Evolutionary conservation across 2,329 filamentous ascomycete species (phyloP).

Genomic region (Colletotrichum nymphaeae): DNA sequence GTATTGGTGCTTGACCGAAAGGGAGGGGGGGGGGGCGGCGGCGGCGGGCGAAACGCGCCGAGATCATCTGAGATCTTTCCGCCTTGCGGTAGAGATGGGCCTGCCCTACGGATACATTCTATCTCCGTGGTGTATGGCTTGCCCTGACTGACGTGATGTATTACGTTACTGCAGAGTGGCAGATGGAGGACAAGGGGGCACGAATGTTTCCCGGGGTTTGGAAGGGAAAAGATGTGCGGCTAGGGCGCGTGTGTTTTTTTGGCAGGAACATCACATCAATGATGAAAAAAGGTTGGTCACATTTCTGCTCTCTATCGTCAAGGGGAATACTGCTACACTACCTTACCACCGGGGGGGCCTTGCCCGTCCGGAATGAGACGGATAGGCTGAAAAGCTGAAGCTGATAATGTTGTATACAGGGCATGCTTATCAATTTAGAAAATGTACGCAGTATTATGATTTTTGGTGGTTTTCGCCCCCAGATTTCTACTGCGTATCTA

Average conservation of each 20-base stretch:
- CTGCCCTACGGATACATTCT: background rate
- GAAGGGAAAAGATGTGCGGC: constrained; percentile 1
- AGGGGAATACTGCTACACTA: background rate
- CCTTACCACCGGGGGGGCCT: too few relatives aligned
- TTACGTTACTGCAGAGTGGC: background rate
- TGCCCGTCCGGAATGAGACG: background rate
- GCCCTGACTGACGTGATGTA: too few relatives aligned
- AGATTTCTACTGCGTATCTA: background rate
- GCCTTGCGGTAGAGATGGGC: too few relatives aligned
- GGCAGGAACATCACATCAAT: background rate
- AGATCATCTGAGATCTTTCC: constrained; percentile 24
- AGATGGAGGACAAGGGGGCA: background rate
- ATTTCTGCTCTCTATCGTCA: background rate
- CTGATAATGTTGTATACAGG: background rate
- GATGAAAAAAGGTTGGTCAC: background rate
- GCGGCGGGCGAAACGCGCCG: background rate
- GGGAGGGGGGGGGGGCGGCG: background rate
- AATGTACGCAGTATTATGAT: background rate
- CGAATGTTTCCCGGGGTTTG: background rate
- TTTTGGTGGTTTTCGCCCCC: background rate
- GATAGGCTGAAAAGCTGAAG: background rate
- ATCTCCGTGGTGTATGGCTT: too few relatives aligned
- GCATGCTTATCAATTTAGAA: background rate
- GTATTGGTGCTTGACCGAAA: background rate
- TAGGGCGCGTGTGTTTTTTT: constrained; percentile 3